Evolutionary conservation across 148 eudicot genomes (phyloP), one percentile per base, ranked within the genome.

Genomic region (Vaccinium vitisidaea): DNA sequence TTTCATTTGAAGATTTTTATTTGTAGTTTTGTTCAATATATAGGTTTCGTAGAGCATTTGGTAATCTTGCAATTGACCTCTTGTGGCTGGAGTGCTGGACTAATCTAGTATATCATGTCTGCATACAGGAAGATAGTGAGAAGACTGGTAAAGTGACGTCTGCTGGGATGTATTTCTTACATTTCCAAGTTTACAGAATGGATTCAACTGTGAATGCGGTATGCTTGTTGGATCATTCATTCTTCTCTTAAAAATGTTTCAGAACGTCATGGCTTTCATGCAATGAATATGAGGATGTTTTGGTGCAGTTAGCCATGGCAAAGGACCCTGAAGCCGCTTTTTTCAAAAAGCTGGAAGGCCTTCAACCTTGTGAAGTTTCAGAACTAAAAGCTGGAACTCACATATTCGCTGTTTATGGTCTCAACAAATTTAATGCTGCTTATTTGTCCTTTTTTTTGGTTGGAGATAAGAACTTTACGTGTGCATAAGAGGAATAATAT

Each of bases 251-350:
- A 74, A 14, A 15, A 16, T 69, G 16, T 74, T 27, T 78, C 8
- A 69, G 0, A 15, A 83, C 52, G 27, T n/a, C 25, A 52, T 52
- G 55, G 63, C 52, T 87, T 78, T 43, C 46, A 55, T 53, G 13
- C 65, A 55, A 23, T 61, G 46, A 76, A 23, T 84, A 78, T 59
- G 49, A 81, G 25, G 65, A 46, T 84, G 73, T 85, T 83, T 14
- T 75, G 84, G 46, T 85, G 84, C 90, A 97, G 98, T 91, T 97
- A 89, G 99, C 99, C 52, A 97, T 97, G 96, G 98, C 99, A 15
- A 97, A 97, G 89, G 99, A 97, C 85, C 98, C 99, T 73, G 99
- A 97, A 90, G 95, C 99, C 86, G 98, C 98, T 80, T 97, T 97
- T 89, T 97, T 97, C 83, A 97, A 97, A 88, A 95, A 93, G 88